phyloP scores from a whole-genome alignment of 352 stramenopile species.

The Globisporangium okanoganense region DNA sequence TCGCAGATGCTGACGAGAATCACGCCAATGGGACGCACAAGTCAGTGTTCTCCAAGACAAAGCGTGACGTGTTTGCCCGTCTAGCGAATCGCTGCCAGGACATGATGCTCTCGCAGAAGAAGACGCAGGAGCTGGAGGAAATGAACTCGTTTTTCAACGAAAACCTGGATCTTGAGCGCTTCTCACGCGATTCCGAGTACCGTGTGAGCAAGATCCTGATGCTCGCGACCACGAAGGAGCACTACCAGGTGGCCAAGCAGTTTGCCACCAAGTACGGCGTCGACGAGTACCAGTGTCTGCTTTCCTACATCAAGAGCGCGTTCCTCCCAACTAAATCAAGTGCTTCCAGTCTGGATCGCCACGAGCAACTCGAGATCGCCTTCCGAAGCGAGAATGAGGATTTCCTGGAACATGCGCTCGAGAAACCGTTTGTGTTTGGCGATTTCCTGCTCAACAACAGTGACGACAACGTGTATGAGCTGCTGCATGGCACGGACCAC shows the following conservation, averaged over 20 bases:
- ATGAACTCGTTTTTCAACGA: conserved; percentile 62
- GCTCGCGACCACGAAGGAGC: conserved; percentile 51
- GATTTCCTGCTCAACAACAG: conserved; percentile 42
- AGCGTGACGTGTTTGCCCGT: conserved; percentile 16
- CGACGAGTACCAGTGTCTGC: conserved; percentile 56
- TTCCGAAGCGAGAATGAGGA: conserved; percentile 50
- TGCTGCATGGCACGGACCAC: conserved; percentile 57
- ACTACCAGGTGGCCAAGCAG: conserved; percentile 40
- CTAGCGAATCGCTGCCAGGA: conserved; percentile 51
- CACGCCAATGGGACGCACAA: neutral
- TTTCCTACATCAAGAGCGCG: conserved; percentile 55
- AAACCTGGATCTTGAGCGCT: conserved; percentile 52
- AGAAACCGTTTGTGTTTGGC: conserved; percentile 47
- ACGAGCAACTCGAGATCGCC: conserved; percentile 64
- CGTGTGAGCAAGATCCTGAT: conserved; percentile 38
- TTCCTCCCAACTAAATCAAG: conserved; percentile 21
- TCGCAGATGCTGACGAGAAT: neutral
- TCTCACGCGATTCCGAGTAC: conserved; percentile 46
- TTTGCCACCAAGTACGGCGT: conserved; percentile 68
- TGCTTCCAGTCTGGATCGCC: conserved; percentile 18
- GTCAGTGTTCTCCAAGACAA: neutral
- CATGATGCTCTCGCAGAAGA: conserved; percentile 43
- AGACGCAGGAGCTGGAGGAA: conserved; percentile 54
- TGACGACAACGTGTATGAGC: conserved; percentile 44
- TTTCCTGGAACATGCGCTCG: conserved; percentile 62